Evolutionary conservation across 345 rosid genomes (phyloP), one percentile per base, ranked within the genome.

Genomic region (Euphorbia tirucalli): DNA sequence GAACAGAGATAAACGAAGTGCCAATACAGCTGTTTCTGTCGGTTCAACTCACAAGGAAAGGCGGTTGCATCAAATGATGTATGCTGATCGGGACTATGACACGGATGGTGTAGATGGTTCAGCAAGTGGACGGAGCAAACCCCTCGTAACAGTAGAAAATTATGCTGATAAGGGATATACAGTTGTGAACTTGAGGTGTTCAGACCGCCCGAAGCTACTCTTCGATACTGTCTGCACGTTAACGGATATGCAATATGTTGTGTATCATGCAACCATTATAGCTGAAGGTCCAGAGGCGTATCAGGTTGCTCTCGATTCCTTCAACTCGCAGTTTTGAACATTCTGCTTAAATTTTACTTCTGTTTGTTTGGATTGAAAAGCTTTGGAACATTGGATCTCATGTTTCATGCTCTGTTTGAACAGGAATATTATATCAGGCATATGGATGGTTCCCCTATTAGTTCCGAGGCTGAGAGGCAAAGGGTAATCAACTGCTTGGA

Each of bases 381-480:
- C 31, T 39, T 70, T 22, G 43, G 14, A 19, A 19, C 2, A 19
- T 13, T 39, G 56, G 57, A 65, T 60, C 61, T 52, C 22, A 14
- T 27, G 10, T 66, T 49, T 63, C 19, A 18, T 70, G 31, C 41
- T 41, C 11, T 46, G 52, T 46, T 46, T 69, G 68, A 35, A 72
- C 72, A 93, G 99, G 99, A 96, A 62, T 96, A 90, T 73, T 96
- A 85, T 77, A 93, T 96, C 65, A 85, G 97, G 78, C 99, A 93
- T 72, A 43, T 76, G 80, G 97, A 96, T 79, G 98, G 97, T 39
- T 81, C 87, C 31, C 96, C 98, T n/a, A 72, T 93, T 70, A 91
- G 89, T 77, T 93, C 99, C 1, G 97, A 96, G 74, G 94, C 93
- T 0, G 99, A 96, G 90, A 88, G 96, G 80, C 94, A 88, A 60